Conservation (phyloP, 2,329 filamentous ascomycete genomes). For the Sclerotiophoma versabilis region DNA sequence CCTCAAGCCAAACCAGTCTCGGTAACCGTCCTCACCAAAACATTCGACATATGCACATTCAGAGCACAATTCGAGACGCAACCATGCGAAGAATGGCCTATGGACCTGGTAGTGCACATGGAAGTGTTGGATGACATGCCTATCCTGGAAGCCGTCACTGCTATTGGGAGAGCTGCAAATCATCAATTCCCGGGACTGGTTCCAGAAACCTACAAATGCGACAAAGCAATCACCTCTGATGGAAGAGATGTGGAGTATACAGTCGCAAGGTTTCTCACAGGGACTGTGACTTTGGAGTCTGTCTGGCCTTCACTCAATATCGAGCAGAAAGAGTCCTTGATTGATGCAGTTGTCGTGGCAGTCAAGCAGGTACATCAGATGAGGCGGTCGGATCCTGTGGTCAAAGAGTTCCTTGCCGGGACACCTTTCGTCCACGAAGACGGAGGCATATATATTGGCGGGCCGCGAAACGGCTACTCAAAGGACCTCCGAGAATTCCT, state of each 20-base stretch:
- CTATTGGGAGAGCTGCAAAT: conserved; percentile 10
- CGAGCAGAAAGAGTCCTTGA: conserved; percentile 6
- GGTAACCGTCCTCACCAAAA: conserved; percentile 8
- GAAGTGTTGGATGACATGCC: conserved; percentile 5
- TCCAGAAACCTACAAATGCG: conserved; percentile 7
- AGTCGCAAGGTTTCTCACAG: conserved; percentile 9
- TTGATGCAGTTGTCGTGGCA: conserved; percentile 10
- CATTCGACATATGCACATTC: conserved; percentile 11
- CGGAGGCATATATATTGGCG: conserved; percentile 6
- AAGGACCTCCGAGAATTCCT: conserved; percentile 12
- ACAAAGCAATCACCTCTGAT: conserved; percentile 7
- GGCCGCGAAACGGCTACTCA: conserved; percentile 7
- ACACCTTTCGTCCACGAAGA: conserved; percentile 8
- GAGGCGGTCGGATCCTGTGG: conserved; percentile 4
- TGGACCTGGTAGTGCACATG: conserved; percentile 10
- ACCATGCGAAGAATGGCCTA: conserved; percentile 9
- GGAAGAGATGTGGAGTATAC: conserved; percentile 12
- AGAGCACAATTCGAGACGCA: conserved; percentile 12
- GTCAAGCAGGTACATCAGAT: conserved; percentile 8
- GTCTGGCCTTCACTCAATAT: conserved; percentile 3
- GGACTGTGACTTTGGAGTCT: conserved; percentile 8
- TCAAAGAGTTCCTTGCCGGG: conserved; percentile 6
- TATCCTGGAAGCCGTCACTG: conserved; percentile 10
- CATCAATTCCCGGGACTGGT: conserved; percentile 14
- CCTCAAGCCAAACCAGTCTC: conserved; percentile 5